Percentiles rank a stretch among this genome's conserved stretches.
Evolutionary conservation across 495 filamentous ascomycete species (phyloP).

Genomic region (Chaetomium fimeti): DNA sequence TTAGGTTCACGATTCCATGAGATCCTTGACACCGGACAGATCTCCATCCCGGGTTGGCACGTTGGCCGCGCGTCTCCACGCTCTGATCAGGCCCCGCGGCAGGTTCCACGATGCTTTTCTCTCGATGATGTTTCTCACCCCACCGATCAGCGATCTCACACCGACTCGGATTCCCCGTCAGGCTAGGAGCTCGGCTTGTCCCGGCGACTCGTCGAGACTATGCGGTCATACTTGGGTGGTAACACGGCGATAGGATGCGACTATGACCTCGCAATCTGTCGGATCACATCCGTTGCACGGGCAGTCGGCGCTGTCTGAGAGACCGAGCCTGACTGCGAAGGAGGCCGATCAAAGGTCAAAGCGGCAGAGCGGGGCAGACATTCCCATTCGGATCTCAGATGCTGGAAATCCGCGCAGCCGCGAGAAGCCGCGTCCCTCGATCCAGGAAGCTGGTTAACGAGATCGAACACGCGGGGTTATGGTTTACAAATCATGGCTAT

Average conservation of each 20-base stretch:
- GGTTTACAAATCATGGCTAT: not conserved
- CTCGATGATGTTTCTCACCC: not conserved
- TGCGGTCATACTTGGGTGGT: not conserved
- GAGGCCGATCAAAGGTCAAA: not conserved
- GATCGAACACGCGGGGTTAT: not conserved
- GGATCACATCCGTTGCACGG: too few relatives aligned
- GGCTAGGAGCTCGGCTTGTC: not conserved
- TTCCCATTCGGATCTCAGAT: not conserved
- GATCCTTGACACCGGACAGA: not conserved
- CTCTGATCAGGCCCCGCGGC: too few relatives aligned
- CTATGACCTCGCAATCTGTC: too few relatives aligned
- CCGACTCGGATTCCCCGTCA: not conserved
- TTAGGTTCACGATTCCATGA: not conserved
- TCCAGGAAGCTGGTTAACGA: not conserved
- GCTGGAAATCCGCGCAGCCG: not conserved
- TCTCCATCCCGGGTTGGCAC: not conserved
- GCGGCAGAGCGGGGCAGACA: not conserved
- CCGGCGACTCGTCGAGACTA: not conserved
- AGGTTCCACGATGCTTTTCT: not conserved
- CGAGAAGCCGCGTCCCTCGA: not conserved
- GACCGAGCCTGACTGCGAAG: not conserved
- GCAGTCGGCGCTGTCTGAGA: not conserved
- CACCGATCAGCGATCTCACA: not conserved
- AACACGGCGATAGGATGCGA: too few relatives aligned
- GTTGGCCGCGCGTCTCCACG: too few relatives aligned